Base-by-base conservation (phyloP, 1,139 yeast genomes). In the Blastobotrys buckinghamii region DNA sequence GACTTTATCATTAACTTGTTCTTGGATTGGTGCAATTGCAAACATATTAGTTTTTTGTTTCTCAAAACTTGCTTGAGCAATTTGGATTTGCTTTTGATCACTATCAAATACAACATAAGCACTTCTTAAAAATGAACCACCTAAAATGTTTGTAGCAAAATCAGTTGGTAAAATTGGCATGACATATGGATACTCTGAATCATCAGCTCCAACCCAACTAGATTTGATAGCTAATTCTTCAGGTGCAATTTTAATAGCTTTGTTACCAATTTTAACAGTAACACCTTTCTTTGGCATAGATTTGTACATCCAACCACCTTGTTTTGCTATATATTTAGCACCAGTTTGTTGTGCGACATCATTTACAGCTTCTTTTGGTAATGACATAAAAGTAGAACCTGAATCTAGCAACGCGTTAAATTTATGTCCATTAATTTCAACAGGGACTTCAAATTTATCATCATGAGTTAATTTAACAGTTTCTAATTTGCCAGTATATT, bases 81-180 rank as follows among this genome's bases (percentile, higher is more conserved):
- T 54, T 1, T 81, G 80, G 29, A 86, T 70, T 60, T 79, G 77
- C 42, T 67, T 63, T 55, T 75, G 77, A 34, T 83, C 90, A 51
- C 84, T 69, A 64, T 88, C 89, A 59, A 78, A 87, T 39, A 87
- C 95, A 48, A 82, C 78, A 62, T 88, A 88, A 8, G 86, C 89
- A 47, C 78, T 73, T 53, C 87, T 74, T 58, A 89, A 69, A 67
- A 87, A 81, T 34, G 82, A 76, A 64, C 86, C 95, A 39, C 96
- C 96, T 13, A 87, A 63, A 13, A 78, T 70, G 42, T 53, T 53
- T 51, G 63, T 57, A 38, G 58, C 53, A 60, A 45, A 78, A 10
- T 41, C 41, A 39, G 56, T 57, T 15, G 67, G 60, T 44, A 52
- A 40, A 29, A 87, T 39, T 85, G 59, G 45, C 33, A 58, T 42